Evolutionary conservation across 129 eudicot species (phyloP), one percentile per base, ranked within the genome.

Genomic region (Pulicaria dysenterica): DNA sequence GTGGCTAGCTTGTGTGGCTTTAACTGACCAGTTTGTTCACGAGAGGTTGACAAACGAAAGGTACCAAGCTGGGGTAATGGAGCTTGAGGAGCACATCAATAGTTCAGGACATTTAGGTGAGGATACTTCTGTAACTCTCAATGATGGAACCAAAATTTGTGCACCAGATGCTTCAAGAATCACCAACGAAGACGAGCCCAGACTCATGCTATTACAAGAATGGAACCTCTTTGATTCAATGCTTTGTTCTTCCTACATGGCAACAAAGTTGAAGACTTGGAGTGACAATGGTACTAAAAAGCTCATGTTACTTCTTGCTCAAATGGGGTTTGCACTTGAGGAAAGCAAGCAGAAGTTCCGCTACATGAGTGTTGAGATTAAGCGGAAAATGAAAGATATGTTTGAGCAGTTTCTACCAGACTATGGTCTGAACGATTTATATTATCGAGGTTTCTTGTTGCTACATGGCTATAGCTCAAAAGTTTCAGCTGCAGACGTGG

Each of bases 261-360:
- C 97, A n/a, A 95, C 99, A 17, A 95, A 92, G 82, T 69, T 95
- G 87, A 90, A 91, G 81, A 88, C 99, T 3, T 95, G 99, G 99
- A 90, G 89, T 41, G 99, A 95, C 71, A 90, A 86, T 34, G 96
- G 99, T 48, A 75, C 90, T 73, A 95, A 90, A 72, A 91, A 85
- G 84, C 87, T 95, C 74, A 90, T 88, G 88, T 85, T 90, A 43
- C 96, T 95, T 46, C 86, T 95, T 58, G 97, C 96, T 44, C 84
- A 95, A 69, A 90, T 95, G 99, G 99, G 99, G 34, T 95, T 95
- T 81, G 87, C 96, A n/a, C 85, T 86, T 10, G 89, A 88, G 5
- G 97, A 90, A 16, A 86, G 94, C 77, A 89, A 88, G 38, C 99
- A 95, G 80, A 95, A 95, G 82, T 95, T 86, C 34, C 94, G 85